A percentile compares a stretch with the other conserved stretches of the same genome.
These are phyloP conservation scores for Neofusicoccum kwambonambiense DNA, from an alignment of 2,329 filamentous ascomycete species.

Conservation along the genomic window DNA sequence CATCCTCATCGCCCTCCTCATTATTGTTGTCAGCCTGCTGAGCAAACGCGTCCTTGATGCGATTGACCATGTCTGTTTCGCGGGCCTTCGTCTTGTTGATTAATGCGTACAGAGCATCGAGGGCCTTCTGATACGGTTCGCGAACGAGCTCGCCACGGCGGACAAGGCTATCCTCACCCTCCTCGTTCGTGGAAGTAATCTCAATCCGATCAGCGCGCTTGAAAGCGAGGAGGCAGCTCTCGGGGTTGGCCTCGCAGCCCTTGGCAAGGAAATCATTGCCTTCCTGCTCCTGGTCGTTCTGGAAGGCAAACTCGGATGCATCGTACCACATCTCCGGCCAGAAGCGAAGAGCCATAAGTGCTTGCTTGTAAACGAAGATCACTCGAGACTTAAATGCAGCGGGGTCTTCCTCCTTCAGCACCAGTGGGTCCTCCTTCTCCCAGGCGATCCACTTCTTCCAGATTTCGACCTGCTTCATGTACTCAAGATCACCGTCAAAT, in stretches of 20 bases:
- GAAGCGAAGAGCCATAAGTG: constrained; percentile 88
- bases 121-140: constrained; percentile 77
- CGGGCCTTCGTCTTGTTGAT: constrained; percentile 68
- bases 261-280: constrained; percentile 78
- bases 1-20: constrained; percentile 45
- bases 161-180: constrained; percentile 66
- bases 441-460: constrained; percentile 95
- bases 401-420: constrained; percentile 78
- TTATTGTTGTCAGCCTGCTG: constrained; percentile 43
- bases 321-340: constrained; percentile 97
- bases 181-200: constrained; percentile 70
- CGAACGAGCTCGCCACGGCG: constrained; percentile 71
- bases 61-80: constrained; percentile 61
- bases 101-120: constrained; percentile 85
- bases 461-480: constrained; percentile 75
- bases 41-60: constrained; percentile 55
- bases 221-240: constrained; percentile 86
- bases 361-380: constrained; percentile 89
- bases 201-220: constrained; percentile 89
- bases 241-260: constrained; percentile 85
- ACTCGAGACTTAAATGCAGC: constrained; percentile 74
- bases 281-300: constrained; percentile 68
- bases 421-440: constrained; percentile 91
- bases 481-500: constrained; percentile 85
- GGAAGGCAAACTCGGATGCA: constrained; percentile 87